A percentile compares a stretch with the other conserved stretches of the same genome.
Evolutionary conservation across 164 flowering plant species (phyloP).

Genomic region (Echeveria elegans): DNA sequence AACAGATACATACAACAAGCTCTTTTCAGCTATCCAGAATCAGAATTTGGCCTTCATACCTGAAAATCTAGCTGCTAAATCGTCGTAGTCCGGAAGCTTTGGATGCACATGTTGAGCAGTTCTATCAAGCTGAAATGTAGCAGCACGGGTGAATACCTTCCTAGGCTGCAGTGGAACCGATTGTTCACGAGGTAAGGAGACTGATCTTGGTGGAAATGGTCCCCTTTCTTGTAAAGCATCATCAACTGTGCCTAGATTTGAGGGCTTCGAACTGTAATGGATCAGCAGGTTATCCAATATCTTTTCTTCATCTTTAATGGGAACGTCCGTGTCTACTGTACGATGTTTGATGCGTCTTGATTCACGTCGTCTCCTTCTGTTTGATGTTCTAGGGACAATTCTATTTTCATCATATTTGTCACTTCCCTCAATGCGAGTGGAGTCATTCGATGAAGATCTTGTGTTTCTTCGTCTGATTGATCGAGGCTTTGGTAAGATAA

Average conservation of each 20-base stretch:
- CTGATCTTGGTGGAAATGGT: slow-evolving; percentile 36
- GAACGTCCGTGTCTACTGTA: slow-evolving; percentile 34
- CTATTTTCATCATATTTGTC: slow-evolving; percentile 22
- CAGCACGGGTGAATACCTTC: slow-evolving; percentile 46
- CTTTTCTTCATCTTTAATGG: slow-evolving; percentile 47
- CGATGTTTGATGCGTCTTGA: slow-evolving; percentile 40
- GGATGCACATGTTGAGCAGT: slow-evolving; percentile 59
- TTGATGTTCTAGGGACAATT: slow-evolving; percentile 20
- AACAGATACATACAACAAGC: neutral
- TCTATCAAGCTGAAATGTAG: slow-evolving; percentile 46
- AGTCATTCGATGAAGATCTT: slow-evolving; percentile 26
- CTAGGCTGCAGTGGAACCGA: slow-evolving; percentile 23
- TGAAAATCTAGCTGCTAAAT: slow-evolving; percentile 59
- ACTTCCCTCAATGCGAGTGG: slow-evolving; percentile 16
- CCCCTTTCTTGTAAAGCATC: slow-evolving; percentile 12
- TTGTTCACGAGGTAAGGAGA: slow-evolving; percentile 61
- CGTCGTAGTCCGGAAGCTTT: slow-evolving; percentile 60
- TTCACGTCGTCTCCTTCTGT: slow-evolving; percentile 46
- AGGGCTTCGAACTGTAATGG: slow-evolving; percentile 68
- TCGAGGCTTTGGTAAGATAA: slow-evolving; percentile 37
- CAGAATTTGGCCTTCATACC: slow-evolving; percentile 43
- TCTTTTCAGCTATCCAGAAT: slow-evolving; percentile 4
- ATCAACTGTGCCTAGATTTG: slow-evolving; percentile 26
- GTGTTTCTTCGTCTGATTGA: slow-evolving; percentile 45
- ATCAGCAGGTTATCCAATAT: slow-evolving; percentile 59